Evolutionary conservation across 106 monocot species (phyloP).

Genomic region (Cymbidium sinense): DNA sequence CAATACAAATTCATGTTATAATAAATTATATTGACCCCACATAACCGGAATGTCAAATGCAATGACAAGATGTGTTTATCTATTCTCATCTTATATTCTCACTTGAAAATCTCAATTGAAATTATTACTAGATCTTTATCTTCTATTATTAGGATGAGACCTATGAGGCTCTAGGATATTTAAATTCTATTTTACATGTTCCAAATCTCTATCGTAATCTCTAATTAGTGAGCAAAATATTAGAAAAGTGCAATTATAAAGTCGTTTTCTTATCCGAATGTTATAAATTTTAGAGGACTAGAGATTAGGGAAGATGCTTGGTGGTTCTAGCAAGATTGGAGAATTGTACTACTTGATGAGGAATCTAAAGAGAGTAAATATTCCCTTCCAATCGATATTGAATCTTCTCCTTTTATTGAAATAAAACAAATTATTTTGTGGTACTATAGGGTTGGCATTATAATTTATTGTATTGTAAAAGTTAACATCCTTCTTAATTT

Average conservation of each 20-base stretch:
- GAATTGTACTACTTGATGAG: neutral
- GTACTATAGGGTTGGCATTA: too few species aligned
- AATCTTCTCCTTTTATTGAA: too few species aligned
- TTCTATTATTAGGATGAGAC: neutral
- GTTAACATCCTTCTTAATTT: too few species aligned
- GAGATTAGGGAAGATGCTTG: neutral
- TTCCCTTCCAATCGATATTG: too few species aligned
- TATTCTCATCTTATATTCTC: too few species aligned
- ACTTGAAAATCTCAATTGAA: too few species aligned
- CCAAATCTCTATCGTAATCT: neutral
- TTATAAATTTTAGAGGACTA: neutral
- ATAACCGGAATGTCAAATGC: too few species aligned
- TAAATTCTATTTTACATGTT: neutral
- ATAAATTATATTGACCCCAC: too few species aligned
- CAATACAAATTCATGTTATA: too few species aligned
- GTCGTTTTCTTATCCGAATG: neutral
- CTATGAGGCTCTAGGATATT: neutral
- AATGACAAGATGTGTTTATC: too few species aligned
- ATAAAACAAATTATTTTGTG: too few species aligned
- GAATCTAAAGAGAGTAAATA: neutral
- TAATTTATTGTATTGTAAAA: too few species aligned
- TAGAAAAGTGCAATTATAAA: neutral
- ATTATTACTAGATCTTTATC: neutral
- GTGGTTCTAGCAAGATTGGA: neutral
- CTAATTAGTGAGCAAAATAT: neutral